A percentile compares a stretch with the other conserved stretches of the same genome.
These are phyloP conservation scores for Microsporum canis DNA, from an alignment of 2,329 filamentous ascomycete genomes.

Conservation along the genomic window DNA sequence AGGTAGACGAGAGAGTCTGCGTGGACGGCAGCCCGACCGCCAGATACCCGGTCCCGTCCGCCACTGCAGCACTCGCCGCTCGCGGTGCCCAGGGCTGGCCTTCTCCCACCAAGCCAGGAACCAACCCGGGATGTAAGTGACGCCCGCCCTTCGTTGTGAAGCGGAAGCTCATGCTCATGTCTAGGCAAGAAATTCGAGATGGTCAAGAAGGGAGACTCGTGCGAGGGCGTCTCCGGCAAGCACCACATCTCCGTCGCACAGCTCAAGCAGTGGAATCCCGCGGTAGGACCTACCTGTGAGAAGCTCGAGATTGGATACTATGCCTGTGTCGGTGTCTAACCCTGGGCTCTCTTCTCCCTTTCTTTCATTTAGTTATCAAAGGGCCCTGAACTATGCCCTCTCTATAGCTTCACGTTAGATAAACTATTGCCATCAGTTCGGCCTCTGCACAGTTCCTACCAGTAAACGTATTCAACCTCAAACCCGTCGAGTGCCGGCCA, in stretches of 20 bases:
- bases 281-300: background rate
- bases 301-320: background rate
- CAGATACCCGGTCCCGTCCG: background rate
- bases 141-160: background rate
- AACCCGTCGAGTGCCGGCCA: background rate
- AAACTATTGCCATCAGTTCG: too few relatives aligned
- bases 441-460: too few relatives aligned
- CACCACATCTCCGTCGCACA: background rate
- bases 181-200: background rate
- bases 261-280: background rate
- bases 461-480: too few relatives aligned
- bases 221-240: background rate
- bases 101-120: background rate
- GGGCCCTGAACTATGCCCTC: background rate
- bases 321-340: background rate
- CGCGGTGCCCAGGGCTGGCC: background rate
- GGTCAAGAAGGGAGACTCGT: constrained; percentile 1
- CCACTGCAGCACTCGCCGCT: background rate
- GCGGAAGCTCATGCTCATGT: background rate
- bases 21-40: background rate
- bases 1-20: background rate
- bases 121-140: background rate
- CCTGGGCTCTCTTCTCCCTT: too few relatives aligned
- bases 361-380: too few relatives aligned
- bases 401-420: background rate